A percentile compares a stretch with the other conserved stretches of the same genome.
phyloP scores from a whole-genome alignment of 805 yeast species.

The Wickerhamiella siamensis region DNA sequence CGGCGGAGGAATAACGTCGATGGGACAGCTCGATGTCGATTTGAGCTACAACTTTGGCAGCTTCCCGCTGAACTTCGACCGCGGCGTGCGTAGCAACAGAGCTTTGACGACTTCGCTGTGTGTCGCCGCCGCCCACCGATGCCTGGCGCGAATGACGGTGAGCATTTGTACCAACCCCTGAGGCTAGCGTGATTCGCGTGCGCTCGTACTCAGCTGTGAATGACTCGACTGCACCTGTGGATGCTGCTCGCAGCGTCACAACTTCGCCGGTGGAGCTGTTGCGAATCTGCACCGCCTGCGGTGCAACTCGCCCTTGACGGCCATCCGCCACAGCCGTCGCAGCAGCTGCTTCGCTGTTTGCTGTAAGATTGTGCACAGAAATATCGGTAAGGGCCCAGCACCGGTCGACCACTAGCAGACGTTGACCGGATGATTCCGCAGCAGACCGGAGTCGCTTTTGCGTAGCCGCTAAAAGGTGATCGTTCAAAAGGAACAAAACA shows the following conservation, averaged over 20 bases:
- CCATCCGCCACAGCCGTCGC: conserved; percentile 5
- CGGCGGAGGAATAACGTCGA: conserved; percentile 36
- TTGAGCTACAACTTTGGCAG: conserved; percentile 54
- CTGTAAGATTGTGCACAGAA: conserved; percentile 25
- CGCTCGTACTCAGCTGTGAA: not conserved
- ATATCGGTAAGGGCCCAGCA: conserved; percentile 66
- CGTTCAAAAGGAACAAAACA: conserved; percentile 65
- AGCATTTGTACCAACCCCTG: not conserved
- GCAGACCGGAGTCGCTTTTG: conserved; percentile 29
- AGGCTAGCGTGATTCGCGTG: not conserved
- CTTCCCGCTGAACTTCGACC: conserved; percentile 33
- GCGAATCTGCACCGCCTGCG: conserved; percentile 31
- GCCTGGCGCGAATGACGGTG: not conserved
- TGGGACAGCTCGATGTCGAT: conserved; percentile 55
- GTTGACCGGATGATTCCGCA: conserved; percentile 22
- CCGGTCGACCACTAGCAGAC: conserved; percentile 49
- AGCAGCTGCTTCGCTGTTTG: conserved; percentile 19
- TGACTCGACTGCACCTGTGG: not conserved
- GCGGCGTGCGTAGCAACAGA: conserved; percentile 19
- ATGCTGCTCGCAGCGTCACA: conserved; percentile 11
- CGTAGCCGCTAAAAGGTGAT: conserved; percentile 59
- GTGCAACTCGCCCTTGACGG: conserved; percentile 7
- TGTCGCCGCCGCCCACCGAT: not conserved
- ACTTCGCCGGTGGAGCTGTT: conserved; percentile 37
- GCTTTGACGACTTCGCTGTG: not conserved